Conservation (phyloP, 1,139 yeast genomes). For the Magnusiomyces magnusii region DNA sequence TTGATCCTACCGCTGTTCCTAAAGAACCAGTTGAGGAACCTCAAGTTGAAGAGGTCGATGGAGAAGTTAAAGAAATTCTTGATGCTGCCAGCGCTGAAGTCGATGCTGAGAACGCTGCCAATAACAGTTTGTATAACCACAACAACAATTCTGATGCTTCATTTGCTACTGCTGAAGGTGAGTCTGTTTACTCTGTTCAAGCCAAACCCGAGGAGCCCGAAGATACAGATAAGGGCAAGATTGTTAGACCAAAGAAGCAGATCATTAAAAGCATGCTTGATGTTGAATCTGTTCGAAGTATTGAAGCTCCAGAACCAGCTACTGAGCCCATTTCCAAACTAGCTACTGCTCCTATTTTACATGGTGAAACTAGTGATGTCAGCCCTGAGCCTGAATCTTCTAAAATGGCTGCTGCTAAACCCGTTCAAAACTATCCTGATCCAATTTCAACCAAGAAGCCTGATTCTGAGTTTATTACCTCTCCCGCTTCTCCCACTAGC, state of each 20-base stretch:
- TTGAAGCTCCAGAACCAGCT: neutral
- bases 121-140: neutral
- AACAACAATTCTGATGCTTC: slow-evolving; percentile 6
- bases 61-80: slow-evolving; percentile 8
- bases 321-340: neutral
- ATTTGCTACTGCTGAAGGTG: slow-evolving; percentile 24
- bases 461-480: neutral
- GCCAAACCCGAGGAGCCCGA: slow-evolving; percentile 20
- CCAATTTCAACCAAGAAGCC: neutral
- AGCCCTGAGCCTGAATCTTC: neutral
- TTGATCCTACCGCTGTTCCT: neutral
- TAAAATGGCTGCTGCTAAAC: neutral
- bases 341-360: neutral
- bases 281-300: neutral
- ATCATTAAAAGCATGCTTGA: neutral
- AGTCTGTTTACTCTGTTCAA: slow-evolving; percentile 19
- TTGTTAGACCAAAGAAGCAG: slow-evolving; percentile 15
- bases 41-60: slow-evolving; percentile 7
- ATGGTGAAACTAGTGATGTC: neutral
- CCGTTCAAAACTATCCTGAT: neutral
- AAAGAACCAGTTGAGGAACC: neutral
- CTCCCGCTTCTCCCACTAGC: neutral
- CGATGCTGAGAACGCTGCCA: slow-evolving; percentile 7
- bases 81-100: slow-evolving; percentile 12
- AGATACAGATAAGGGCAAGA: slow-evolving; percentile 19